Percentiles rank a stretch among this genome's conserved stretches.
Conservation (phyloP, 1,139 yeast genomes). For the Hyphopichia pseudoburtonii region DNA sequence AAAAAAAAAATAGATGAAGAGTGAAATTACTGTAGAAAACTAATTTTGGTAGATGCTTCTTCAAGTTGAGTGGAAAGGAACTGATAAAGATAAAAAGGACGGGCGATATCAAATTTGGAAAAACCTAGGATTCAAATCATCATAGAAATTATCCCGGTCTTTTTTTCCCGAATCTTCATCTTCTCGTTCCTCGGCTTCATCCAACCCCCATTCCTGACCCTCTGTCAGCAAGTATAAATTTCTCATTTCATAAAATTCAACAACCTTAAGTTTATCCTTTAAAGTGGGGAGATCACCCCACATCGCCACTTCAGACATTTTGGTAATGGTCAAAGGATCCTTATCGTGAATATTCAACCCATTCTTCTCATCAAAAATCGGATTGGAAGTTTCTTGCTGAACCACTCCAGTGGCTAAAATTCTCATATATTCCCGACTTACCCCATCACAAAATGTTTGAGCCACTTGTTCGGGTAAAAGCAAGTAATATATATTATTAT, state of each 20-base stretch:
- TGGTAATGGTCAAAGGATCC: not conserved
- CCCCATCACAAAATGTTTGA: not conserved
- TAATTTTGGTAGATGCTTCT: no score
- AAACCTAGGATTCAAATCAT: constrained; percentile 21
- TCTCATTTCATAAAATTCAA: constrained; percentile 2
- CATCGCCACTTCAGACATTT: no score
- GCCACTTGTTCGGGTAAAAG: not conserved
- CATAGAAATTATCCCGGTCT: constrained; percentile 18
- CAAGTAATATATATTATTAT: not conserved
- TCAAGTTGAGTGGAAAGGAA: no score
- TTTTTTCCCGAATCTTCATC: not conserved
- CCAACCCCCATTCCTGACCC: not conserved
- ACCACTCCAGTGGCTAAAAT: not conserved
- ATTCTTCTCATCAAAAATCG: not conserved
- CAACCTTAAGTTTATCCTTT: not conserved
- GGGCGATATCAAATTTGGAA: no score
- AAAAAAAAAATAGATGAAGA: no score
- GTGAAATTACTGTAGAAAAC: no score
- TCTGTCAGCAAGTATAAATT: not conserved
- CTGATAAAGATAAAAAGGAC: no score
- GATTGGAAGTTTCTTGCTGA: not conserved
- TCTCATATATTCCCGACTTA: not conserved
- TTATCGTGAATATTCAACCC: constrained; percentile 2
- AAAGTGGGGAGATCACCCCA: no score
- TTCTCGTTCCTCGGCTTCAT: not conserved